phyloP scores from a whole-genome alignment of 495 filamentous ascomycete species.

The Venustampulla echinocandica region DNA sequence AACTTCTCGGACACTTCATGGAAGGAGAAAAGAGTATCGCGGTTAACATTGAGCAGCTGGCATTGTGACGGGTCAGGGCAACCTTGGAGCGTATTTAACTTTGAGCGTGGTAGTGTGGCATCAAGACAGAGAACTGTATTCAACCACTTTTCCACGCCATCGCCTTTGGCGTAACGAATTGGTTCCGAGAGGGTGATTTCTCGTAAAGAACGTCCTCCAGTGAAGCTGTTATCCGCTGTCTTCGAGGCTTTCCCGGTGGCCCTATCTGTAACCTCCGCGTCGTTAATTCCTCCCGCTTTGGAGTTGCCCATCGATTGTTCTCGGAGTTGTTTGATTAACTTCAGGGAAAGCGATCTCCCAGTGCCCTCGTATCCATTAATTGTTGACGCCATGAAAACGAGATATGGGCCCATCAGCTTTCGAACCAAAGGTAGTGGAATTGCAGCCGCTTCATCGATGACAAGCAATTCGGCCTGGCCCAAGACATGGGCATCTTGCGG shows the following conservation, averaged over 20 bases:
- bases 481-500: constrained; percentile 92
- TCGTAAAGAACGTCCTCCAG: constrained; percentile 68
- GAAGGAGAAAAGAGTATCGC: constrained; percentile 96
- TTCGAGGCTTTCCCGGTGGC: constrained; percentile 60
- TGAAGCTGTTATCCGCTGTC: constrained; percentile 44
- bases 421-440: constrained; percentile 88
- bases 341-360: constrained; percentile 86
- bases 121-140: constrained; percentile 92
- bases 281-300: constrained; percentile 39
- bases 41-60: constrained; percentile 85
- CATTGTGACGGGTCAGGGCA: constrained; percentile 87
- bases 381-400: constrained; percentile 99
- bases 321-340: constrained; percentile 93
- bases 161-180: constrained; percentile 87
- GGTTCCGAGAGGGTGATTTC: constrained; percentile 91
- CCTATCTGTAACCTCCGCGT: constrained; percentile 63
- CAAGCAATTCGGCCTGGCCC: constrained; percentile 89
- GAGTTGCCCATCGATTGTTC: constrained; percentile 69
- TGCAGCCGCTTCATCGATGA: constrained; percentile 96
- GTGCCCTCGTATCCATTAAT: constrained; percentile 99
- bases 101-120: constrained; percentile 74
- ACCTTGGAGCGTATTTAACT: constrained; percentile 56
- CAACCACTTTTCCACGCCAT: constrained; percentile 91
- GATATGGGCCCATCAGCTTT: constrained; percentile 94
- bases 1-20: constrained; percentile 96